A percentile compares a stretch with the other conserved stretches of the same genome.
These are phyloP conservation scores for Jasminum sambac DNA, from an alignment of 257 asterid species.

Conservation along the genomic window DNA sequence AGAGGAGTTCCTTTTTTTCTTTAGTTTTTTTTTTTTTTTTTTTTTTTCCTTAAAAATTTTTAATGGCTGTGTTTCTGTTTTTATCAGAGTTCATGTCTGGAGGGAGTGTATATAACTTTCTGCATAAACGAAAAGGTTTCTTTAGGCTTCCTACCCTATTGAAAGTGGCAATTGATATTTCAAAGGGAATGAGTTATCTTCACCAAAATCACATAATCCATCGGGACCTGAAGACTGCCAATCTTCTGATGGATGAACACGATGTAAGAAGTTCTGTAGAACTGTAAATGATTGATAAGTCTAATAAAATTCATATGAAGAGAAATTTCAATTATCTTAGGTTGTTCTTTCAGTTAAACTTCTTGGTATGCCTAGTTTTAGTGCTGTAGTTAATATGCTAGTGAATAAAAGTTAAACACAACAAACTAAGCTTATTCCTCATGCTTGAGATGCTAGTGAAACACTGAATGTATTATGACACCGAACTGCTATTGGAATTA, in stretches of 20 bases:
- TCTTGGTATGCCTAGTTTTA: not conserved
- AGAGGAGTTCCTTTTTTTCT: not conserved
- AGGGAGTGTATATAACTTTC: constrained; percentile 91
- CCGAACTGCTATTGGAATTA: not conserved
- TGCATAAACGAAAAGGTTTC: constrained; percentile 92
- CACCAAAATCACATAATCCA: constrained; percentile 97
- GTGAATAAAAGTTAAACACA: not conserved
- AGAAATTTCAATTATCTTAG: not conserved
- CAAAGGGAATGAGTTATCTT: constrained; percentile 97
- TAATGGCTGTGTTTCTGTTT: constrained; percentile 1
- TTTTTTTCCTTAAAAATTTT: too few relatives aligned
- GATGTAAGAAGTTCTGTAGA: constrained; percentile 45
- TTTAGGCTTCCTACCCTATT: constrained; percentile 86
- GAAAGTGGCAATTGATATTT: constrained; percentile 90
- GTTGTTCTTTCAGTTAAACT: not conserved
- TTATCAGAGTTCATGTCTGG: constrained; percentile 88
- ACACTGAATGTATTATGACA: not conserved
- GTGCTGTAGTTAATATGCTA: not conserved
- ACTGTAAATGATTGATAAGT: not conserved
- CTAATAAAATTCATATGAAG: not conserved
- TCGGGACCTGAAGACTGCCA: constrained; percentile 97
- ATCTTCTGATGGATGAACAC: constrained; percentile 94
- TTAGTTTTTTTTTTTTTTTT: too few relatives aligned
- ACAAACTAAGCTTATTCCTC: not conserved
- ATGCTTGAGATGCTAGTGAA: not conserved